Evolutionary conservation across 108 stramenopile genomes (phyloP).

Genomic region (Parmales sp.): DNA sequence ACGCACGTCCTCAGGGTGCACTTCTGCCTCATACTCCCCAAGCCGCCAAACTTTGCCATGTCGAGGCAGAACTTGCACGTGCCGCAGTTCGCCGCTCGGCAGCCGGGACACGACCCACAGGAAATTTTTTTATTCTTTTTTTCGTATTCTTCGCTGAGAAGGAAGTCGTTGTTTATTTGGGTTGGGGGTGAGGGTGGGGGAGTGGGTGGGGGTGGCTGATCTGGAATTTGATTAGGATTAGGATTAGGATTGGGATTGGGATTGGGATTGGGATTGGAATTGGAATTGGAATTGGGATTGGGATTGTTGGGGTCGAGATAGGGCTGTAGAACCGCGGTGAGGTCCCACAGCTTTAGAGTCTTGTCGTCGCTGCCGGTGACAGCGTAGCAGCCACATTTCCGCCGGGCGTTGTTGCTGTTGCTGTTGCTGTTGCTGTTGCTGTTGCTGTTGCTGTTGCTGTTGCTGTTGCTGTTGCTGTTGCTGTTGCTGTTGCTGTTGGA

Average conservation of each 20-base stretch:
- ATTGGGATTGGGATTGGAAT: no score
- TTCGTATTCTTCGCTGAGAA: background rate
- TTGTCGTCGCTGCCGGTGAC: conserved; percentile 87
- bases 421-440: no score
- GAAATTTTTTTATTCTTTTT: conserved; percentile 41
- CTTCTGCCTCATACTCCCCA: conserved; percentile 16
- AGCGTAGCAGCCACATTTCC: conserved; percentile 34
- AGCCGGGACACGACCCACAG: conserved; percentile 33
- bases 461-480: no score
- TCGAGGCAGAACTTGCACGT: conserved; percentile 35
- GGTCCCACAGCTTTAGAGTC: conserved; percentile 77
- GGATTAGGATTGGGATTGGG: no score
- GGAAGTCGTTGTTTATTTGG: conserved; percentile 45
- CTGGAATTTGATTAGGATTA: no score
- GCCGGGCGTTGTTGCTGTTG: background rate
- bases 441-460: no score
- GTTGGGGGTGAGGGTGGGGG: background rate
- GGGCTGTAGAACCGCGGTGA: no score
- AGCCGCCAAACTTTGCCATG: conserved; percentile 49
- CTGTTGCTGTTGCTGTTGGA: no score
- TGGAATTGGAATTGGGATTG: no score
- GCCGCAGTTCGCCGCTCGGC: conserved; percentile 38
- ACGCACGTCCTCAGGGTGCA: conserved; percentile 1
- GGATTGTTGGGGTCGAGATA: no score
- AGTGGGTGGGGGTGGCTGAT: no score